Base-by-base conservation (phyloP, 2,329 filamentous ascomycete species). In the Canariomyces notabilis region DNA sequence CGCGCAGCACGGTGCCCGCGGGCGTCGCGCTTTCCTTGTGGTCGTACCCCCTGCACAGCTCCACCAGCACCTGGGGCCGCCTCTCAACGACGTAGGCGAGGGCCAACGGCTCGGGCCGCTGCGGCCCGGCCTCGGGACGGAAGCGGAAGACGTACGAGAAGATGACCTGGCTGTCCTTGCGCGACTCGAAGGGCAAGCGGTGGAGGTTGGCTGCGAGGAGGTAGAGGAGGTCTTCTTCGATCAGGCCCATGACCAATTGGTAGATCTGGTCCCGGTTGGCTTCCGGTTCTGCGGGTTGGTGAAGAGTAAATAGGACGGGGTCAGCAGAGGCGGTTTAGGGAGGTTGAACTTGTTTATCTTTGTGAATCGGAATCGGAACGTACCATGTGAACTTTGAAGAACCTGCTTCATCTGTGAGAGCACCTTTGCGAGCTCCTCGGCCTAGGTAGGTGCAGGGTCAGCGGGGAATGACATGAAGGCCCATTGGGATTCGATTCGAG, bases 121-220 rank as follows among this genome's bases (percentile, higher is more conserved):
- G 74, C 16, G 83, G 80, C 2, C 77, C 79, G 35, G 77, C 79
- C 34, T 80, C 74, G 5, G 85, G 85, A 54, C 87, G 87, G 73
- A 93, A 96, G 55, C 90, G 87, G 64, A 96, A 89, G 57, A 94
- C 86, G 65, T 91, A 93, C 33, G 89, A 95, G 70, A 97, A 93
- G 64, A 96, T 93, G 53, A 93, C 87, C 65, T 96, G 91, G 11
- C 88, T 87, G 63, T 96, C 91, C 72, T 96, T 97, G 61, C 91
- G 84, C 31, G 90, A 88, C 71, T 98, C 93, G 72, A 98, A 98
- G 0, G 91, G 89, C 4, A 98, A 78, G 42, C 84, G 80, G 67
- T 88, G 82, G 37, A 98, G 85, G 62, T 85, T 85, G 50, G 83
- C 77, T 16, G 91, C 89, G 48, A 98, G 83, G 42, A 87, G 75